Conservation (phyloP, 1,139 yeast species). For the Petasospora fabianii region DNA sequence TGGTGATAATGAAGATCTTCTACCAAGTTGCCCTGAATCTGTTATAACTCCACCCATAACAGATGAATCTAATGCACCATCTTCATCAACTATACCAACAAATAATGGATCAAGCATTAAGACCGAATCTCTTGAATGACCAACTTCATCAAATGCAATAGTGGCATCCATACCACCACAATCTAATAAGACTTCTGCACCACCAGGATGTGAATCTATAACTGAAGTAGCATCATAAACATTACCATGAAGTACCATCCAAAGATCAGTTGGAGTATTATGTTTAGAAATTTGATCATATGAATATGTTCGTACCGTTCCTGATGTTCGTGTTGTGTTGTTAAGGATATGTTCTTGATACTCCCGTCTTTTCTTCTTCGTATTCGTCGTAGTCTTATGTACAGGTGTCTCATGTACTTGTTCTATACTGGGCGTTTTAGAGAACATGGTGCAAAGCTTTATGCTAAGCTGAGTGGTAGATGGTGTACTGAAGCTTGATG, state of each 20-base stretch:
- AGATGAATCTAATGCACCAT: conserved; percentile 6
- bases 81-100: conserved; percentile 58
- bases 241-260: conserved; percentile 65
- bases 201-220: conserved; percentile 61
- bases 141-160: conserved; percentile 44
- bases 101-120: conserved; percentile 60
- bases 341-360: no score
- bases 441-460: conserved; percentile 1
- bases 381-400: conserved; percentile 13
- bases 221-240: conserved; percentile 57
- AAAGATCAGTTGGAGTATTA: conserved; percentile 45
- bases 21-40: no score
- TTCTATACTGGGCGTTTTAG: conserved; percentile 5
- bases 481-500: neutral
- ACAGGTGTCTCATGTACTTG: conserved; percentile 4
- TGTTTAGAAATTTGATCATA: conserved; percentile 42
- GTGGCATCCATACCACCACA: conserved; percentile 71
- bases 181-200: conserved; percentile 61
- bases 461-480: neutral
- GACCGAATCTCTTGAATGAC: conserved; percentile 34
- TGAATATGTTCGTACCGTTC: conserved; percentile 9
- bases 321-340: no score
- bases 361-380: conserved; percentile 11
- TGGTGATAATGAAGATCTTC: no score
- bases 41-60: neutral